phyloP scores from a whole-genome alignment of 768 basidiomycete genomes.

The Mycena belliarum region DNA sequence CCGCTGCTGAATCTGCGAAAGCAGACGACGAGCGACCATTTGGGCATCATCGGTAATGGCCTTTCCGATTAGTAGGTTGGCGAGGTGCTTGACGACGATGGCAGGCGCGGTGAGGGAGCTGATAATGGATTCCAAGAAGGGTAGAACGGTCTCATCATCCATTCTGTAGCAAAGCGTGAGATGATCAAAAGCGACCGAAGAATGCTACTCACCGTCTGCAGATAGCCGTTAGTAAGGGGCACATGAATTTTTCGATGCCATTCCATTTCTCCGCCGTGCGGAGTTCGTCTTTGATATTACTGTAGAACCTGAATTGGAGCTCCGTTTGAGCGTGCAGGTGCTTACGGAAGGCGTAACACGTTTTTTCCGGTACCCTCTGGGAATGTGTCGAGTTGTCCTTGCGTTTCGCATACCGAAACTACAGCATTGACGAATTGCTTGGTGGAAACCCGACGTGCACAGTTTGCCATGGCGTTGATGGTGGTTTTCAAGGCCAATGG shows the following conservation, averaged over 20 bases:
- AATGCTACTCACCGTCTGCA: conserved; percentile 31
- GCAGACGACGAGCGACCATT: conserved; percentile 38
- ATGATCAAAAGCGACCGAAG: neutral
- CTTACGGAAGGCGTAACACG: conserved; percentile 54
- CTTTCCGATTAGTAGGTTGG: conserved; percentile 30
- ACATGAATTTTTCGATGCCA: conserved; percentile 58
- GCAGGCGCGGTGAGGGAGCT: conserved; percentile 34
- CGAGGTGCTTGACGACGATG: conserved; percentile 33
- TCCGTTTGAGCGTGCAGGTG: neutral
- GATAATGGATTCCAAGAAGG: conserved; percentile 42
- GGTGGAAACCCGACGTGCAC: conserved; percentile 48
- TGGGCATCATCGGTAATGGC: conserved; percentile 27
- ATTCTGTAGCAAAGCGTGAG: conserved; percentile 27
- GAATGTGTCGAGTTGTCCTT: conserved; percentile 54
- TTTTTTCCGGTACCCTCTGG: conserved; percentile 40
- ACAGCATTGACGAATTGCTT: conserved; percentile 66
- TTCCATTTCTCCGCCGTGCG: conserved; percentile 44
- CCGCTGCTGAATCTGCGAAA: conserved; percentile 67
- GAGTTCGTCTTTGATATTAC: conserved; percentile 50
- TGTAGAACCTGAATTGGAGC: conserved; percentile 23
- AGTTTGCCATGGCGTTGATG: conserved; percentile 51
- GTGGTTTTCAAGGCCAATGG: conserved; percentile 61
- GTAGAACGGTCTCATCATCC: conserved; percentile 29
- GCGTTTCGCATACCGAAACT: conserved; percentile 64
- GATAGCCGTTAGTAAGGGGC: conserved; percentile 49